These are phyloP conservation scores for Phialophora tarda DNA, from an alignment of 2,329 filamentous ascomycete species.

Conservation along the genomic window DNA sequence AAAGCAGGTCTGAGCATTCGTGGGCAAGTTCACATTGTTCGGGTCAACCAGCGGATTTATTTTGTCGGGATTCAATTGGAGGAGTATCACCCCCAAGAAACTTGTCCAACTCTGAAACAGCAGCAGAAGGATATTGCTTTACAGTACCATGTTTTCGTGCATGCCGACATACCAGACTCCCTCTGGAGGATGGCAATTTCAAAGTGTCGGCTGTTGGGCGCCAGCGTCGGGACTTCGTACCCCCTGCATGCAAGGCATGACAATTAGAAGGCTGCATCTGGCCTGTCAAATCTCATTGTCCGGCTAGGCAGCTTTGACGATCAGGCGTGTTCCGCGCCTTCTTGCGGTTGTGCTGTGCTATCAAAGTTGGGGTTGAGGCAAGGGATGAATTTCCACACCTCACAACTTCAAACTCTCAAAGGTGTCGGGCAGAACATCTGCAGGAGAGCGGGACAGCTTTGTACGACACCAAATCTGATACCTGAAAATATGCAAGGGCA, in stretches of 20 bases:
- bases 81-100: neutral
- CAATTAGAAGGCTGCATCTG: conserved; percentile 28
- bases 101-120: neutral
- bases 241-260: conserved; percentile 32
- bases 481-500: conserved; percentile 27
- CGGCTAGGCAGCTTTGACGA: conserved; percentile 3
- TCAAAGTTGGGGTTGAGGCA: conserved; percentile 21
- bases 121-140: neutral
- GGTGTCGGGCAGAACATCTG: conserved; percentile 23
- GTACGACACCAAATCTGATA: conserved; percentile 21
- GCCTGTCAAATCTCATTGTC: conserved; percentile 20
- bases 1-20: neutral
- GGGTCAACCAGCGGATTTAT: neutral
- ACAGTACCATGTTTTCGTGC: neutral
- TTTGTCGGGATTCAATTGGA: neutral
- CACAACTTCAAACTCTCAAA: neutral
- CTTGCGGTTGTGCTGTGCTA: neutral
- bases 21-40: neutral
- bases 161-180: neutral
- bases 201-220: conserved; percentile 21
- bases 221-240: conserved; percentile 18
- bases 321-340: neutral
- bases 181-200: conserved; percentile 25
- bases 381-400: conserved; percentile 26
- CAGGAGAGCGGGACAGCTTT: neutral